phyloP scores from a whole-genome alignment of 768 basidiomycete species.

The Pleurotus pulmonarius region DNA sequence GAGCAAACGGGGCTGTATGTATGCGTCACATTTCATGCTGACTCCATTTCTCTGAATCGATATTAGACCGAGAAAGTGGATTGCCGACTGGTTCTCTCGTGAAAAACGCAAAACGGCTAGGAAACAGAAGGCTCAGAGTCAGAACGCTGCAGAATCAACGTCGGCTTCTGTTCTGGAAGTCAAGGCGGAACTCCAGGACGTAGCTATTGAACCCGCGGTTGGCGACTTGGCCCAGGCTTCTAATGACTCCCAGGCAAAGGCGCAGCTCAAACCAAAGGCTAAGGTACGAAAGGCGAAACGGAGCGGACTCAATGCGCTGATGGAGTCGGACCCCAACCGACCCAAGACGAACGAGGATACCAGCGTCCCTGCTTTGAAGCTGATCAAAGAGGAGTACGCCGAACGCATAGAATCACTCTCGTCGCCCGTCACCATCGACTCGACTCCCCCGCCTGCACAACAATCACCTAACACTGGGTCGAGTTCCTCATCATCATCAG shows the following conservation, averaged over 20 bases:
- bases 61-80: slow-evolving; percentile 2
- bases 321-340: neutral
- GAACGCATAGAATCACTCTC: neutral
- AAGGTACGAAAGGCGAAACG: neutral
- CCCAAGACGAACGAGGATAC: neutral
- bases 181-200: neutral
- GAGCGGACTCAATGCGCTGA: neutral
- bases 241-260: neutral
- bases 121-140: neutral
- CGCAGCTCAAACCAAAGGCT: neutral
- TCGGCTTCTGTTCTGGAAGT: neutral
- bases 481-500: neutral
- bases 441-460: neutral
- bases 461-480: neutral
- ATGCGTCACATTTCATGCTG: neutral
- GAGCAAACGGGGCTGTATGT: slow-evolving; percentile 7
- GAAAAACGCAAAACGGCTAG: neutral
- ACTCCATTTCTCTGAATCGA: neutral
- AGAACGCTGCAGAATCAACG: neutral
- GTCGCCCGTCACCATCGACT: neutral
- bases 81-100: neutral
- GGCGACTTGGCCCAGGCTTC: neutral
- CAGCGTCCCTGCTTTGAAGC: neutral
- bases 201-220: neutral
- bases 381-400: neutral